Conservation (phyloP, 2,329 filamentous ascomycete species). For the Penicillium sp. region DNA sequence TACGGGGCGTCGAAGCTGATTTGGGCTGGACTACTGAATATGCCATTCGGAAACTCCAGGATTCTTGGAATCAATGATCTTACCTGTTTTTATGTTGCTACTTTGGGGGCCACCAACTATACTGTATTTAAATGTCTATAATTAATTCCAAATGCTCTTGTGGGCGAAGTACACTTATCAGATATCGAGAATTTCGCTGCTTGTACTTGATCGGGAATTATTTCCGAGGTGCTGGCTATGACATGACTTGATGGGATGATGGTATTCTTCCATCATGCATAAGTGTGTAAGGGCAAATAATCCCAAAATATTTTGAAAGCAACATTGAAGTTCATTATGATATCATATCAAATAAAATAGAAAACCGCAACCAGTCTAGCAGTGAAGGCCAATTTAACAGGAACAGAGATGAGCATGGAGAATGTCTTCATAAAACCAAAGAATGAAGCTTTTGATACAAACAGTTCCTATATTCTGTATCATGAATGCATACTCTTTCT, state of each 20-base stretch:
- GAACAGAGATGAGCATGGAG: background rate
- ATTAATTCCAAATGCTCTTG: background rate
- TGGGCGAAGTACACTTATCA: background rate
- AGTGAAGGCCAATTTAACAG: background rate
- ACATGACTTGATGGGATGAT: background rate
- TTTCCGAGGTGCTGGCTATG: background rate
- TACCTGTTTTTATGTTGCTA: background rate
- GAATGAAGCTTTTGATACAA: background rate
- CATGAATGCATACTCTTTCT: background rate
- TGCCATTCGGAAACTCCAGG: conserved; percentile 50
- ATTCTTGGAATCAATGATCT: conserved; percentile 28
- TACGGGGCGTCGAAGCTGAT: conserved; percentile 59
- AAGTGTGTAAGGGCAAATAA: background rate
- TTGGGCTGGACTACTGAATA: conserved; percentile 60
- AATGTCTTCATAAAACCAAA: background rate
- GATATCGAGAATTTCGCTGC: background rate
- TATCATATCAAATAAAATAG: background rate
- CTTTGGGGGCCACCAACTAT: background rate
- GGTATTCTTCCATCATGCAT: background rate
- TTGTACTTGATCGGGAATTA: background rate
- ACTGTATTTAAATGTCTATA: background rate
- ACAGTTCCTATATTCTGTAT: background rate
- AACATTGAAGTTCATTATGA: background rate
- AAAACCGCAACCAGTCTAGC: background rate
- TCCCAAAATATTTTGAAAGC: background rate